Evolutionary conservation across 2,329 filamentous ascomycete genomes (phyloP).

Genomic region (Trichoderma harzianum): DNA sequence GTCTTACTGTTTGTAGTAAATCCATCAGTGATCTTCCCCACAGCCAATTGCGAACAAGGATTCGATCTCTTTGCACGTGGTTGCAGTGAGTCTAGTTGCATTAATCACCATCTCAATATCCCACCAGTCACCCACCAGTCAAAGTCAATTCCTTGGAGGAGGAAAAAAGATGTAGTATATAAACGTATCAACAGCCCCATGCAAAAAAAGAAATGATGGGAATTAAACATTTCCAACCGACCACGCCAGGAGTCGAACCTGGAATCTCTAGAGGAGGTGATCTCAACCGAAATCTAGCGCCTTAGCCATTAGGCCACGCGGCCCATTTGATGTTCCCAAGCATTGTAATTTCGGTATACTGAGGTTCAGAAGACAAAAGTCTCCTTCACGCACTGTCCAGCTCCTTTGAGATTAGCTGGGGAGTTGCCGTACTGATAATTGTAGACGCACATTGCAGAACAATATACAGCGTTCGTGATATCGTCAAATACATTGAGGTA

Average conservation of each 20-base stretch:
- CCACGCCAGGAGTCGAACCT: conserved; percentile 45
- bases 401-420: too few species aligned
- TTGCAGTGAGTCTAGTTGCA: background rate
- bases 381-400: background rate
- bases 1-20: background rate
- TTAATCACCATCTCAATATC: background rate
- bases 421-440: background rate
- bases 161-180: conserved; percentile 14
- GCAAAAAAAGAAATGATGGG: conserved; percentile 9
- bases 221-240: conserved; percentile 24
- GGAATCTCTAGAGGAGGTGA: conserved; percentile 39
- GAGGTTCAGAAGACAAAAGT: background rate
- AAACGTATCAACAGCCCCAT: background rate
- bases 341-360: background rate
- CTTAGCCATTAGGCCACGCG: conserved; percentile 45
- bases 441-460: background rate
- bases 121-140: background rate
- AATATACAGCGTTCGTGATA: background rate
- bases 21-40: background rate
- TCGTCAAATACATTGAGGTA: background rate
- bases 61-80: background rate
- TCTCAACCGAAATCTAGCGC: conserved; percentile 41
- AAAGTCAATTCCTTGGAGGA: background rate
- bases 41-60: conserved; percentile 1
- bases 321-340: conserved; percentile 25